These are phyloP conservation scores for Podila verticillata DNA, from an alignment of 192 early-diverging fungal species.

Conservation along the genomic window DNA sequence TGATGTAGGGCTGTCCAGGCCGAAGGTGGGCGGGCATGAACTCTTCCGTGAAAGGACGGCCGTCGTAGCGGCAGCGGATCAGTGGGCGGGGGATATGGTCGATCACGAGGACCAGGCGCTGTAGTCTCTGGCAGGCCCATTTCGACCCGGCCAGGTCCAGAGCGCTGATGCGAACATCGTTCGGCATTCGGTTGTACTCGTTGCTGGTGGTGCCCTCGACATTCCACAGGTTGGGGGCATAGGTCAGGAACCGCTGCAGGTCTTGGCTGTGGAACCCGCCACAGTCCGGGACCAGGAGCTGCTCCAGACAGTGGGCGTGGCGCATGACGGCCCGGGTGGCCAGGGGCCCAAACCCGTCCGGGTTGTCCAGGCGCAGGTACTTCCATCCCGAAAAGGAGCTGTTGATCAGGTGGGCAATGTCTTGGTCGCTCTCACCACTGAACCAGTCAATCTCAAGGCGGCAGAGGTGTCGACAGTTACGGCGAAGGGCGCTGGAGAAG, in stretches of 20 bases:
- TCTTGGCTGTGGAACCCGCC: not conserved
- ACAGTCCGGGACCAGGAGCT: not conserved
- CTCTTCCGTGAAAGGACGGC: not conserved
- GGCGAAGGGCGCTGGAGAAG: not conserved
- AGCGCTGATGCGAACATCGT: not conserved
- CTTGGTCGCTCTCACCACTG: not conserved
- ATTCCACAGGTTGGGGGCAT: not conserved
- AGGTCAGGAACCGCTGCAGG: not conserved
- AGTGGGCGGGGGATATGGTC: not conserved
- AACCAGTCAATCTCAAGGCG: conserved; percentile 3
- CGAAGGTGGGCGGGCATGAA: not conserved
- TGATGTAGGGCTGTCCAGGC: not conserved
- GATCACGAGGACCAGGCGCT: not conserved
- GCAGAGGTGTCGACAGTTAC: not conserved
- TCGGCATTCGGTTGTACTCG: not conserved
- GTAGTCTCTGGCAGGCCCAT: not conserved
- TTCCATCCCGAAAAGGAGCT: conserved; percentile 1
- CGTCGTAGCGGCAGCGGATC: not conserved
- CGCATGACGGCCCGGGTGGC: not conserved
- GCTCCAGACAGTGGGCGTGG: not conserved
- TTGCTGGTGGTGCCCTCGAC: not conserved
- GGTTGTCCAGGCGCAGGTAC: not conserved
- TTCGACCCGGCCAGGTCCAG: not conserved
- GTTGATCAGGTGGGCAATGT: not conserved
- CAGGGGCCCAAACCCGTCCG: not conserved